These are phyloP conservation scores for Phytophthora brassicae DNA, from an alignment of 352 stramenopile species.

Conservation along the genomic window DNA sequence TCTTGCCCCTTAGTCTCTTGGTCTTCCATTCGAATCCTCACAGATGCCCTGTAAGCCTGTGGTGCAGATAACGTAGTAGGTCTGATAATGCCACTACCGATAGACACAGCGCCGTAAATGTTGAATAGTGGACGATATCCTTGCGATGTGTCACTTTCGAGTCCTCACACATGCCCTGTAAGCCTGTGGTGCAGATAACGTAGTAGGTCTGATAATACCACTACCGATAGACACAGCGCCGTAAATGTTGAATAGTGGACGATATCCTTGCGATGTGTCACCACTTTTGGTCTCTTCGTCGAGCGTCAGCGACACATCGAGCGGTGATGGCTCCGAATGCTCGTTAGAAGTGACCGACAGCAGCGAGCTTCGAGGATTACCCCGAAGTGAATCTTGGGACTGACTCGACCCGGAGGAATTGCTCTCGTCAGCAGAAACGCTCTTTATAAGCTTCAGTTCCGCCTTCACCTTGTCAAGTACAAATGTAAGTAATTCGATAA, in stretches of 20 bases:
- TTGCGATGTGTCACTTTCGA: no score
- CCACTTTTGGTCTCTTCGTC: constrained; percentile 26
- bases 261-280: constrained; percentile 9
- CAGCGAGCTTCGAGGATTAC: constrained; percentile 16
- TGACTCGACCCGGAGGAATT: constrained; percentile 32
- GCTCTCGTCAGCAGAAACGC: not conserved
- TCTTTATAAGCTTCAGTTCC: not conserved
- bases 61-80: constrained; percentile 12
- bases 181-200: constrained; percentile 6
- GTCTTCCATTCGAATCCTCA: not conserved
- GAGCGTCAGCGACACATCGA: constrained; percentile 11
- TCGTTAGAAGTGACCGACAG: constrained; percentile 25
- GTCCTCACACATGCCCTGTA: not conserved
- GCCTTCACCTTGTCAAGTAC: no score
- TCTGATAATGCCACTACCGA: not conserved
- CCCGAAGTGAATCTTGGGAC: constrained; percentile 34
- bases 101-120: no score
- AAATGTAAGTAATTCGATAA: not conserved
- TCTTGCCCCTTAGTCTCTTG: constrained; percentile 18
- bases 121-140: no score
- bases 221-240: no score
- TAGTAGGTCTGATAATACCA: constrained; percentile 3
- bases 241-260: constrained; percentile 19
- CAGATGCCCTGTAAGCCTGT: not conserved
- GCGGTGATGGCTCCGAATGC: constrained; percentile 30